These are phyloP conservation scores for Cytospora mali DNA, from an alignment of 2,329 filamentous ascomycete genomes.

Conservation along the genomic window DNA sequence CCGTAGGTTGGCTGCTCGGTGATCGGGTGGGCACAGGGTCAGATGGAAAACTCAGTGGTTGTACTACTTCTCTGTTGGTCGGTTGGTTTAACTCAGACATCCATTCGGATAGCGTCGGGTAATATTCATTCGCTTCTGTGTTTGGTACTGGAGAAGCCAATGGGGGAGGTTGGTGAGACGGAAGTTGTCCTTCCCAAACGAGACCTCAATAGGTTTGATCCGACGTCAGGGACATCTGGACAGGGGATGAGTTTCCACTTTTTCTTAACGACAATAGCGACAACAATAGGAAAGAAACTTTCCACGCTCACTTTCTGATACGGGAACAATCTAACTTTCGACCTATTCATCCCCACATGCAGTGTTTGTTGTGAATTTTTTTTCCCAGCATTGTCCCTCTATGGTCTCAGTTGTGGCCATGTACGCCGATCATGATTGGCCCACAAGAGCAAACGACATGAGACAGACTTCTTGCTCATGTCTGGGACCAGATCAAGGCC, in stretches of 20 bases:
- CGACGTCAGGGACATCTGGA: not conserved
- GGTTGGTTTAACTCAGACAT: too few relatives aligned
- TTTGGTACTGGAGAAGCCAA: not conserved
- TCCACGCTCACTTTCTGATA: not conserved
- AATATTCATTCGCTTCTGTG: not conserved
- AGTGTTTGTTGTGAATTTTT: not conserved
- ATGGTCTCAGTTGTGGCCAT: not conserved
- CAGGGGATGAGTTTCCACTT: not conserved
- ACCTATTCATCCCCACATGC: conserved; percentile 20
- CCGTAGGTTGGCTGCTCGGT: too few relatives aligned
- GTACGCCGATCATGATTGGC: conserved; percentile 12
- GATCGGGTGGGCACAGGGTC: not conserved
- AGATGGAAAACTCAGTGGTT: not conserved
- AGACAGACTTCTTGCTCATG: not conserved
- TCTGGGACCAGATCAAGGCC: not conserved
- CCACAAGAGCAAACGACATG: not conserved
- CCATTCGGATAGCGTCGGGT: not conserved
- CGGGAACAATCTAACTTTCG: conserved; percentile 14
- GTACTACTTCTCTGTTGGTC: not conserved
- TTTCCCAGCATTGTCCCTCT: conserved; percentile 15
- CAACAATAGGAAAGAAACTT: conserved; percentile 23
- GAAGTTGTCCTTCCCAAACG: not conserved
- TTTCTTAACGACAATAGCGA: conserved; percentile 22
- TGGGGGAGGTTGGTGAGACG: not conserved
- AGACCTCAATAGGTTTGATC: conserved; percentile 1